phyloP scores from a whole-genome alignment of 306 rosid genomes.

The Castanea mollissima region DNA sequence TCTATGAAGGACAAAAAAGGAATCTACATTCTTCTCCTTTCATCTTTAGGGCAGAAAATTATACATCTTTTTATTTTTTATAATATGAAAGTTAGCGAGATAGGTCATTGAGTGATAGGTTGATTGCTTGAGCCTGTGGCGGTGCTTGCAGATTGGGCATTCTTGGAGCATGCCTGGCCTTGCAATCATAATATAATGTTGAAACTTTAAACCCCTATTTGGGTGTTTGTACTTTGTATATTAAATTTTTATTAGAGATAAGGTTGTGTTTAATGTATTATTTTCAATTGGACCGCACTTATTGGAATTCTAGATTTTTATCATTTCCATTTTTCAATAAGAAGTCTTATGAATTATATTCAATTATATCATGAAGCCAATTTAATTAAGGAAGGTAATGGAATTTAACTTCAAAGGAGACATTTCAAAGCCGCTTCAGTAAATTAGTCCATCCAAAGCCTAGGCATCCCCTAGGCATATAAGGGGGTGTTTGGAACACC shows the following conservation, averaged over 20 bases:
- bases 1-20: background rate
- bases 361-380: too few species aligned
- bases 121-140: conserved; percentile 14
- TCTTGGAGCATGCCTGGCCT: conserved; percentile 11
- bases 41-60: background rate
- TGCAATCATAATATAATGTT: background rate
- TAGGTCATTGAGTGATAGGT: background rate
- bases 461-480: too few species aligned
- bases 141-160: conserved; percentile 6
- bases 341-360: too few species aligned
- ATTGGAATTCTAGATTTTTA: too few species aligned
- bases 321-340: too few species aligned
- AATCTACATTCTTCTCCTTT: background rate
- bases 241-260: background rate
- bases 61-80: background rate
- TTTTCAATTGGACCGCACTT: background rate
- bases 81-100: background rate
- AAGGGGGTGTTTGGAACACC: too few species aligned
- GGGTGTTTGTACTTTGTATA: background rate
- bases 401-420: too few species aligned
- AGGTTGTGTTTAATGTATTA: too few species aligned
- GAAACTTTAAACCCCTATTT: background rate
- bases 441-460: too few species aligned
- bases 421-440: too few species aligned
- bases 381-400: too few species aligned